Conservation (phyloP, 176 grass and related monocot genomes). For the Eragrostis nindensis region DNA sequence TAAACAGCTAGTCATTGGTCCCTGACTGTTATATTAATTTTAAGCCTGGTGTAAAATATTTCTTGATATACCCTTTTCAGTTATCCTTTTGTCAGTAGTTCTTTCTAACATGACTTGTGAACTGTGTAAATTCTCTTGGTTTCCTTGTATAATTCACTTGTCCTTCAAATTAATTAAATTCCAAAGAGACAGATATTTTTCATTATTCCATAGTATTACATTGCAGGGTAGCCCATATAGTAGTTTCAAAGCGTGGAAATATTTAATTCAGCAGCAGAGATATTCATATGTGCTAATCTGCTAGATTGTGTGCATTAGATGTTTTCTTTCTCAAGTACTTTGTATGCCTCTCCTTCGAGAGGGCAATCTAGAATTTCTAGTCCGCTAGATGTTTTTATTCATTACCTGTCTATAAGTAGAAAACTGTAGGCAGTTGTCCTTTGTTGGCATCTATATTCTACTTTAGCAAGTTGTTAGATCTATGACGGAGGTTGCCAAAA, state of each 20-base stretch:
- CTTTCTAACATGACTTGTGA: background rate
- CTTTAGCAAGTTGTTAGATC: too few species aligned
- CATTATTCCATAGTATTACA: background rate
- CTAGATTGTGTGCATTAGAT: background rate
- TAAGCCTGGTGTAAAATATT: background rate
- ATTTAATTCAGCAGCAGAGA: background rate
- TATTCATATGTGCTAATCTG: background rate
- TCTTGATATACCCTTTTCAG: background rate
- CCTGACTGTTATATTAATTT: background rate
- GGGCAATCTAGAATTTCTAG: too few species aligned
- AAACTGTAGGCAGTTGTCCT: too few species aligned
- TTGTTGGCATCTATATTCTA: too few species aligned
- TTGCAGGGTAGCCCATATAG: background rate
- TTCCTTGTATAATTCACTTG: background rate
- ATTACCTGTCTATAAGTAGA: too few species aligned
- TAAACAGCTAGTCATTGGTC: background rate
- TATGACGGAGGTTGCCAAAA: too few species aligned
- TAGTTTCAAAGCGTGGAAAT: background rate
- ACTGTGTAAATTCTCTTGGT: background rate
- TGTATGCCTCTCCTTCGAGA: too few species aligned
- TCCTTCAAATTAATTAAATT: background rate
- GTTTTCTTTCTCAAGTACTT: background rate
- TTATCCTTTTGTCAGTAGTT: background rate
- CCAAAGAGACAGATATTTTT: background rate
- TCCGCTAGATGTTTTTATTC: too few species aligned